Conservation (phyloP, 495 filamentous ascomycete genomes). For the Penicillium coffeae region DNA sequence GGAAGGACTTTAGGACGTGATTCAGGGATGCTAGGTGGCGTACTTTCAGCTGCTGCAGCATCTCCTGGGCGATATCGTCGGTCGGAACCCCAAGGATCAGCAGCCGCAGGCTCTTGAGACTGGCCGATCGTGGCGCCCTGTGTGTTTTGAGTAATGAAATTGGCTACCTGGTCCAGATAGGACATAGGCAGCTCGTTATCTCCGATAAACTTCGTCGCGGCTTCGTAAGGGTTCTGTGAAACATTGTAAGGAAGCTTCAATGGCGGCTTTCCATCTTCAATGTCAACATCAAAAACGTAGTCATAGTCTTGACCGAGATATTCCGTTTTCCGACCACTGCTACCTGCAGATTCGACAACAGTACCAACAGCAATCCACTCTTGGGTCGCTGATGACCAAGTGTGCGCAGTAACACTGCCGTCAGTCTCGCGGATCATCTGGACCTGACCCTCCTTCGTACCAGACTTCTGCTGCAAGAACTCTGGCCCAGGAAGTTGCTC, state of each 20-base stretch:
- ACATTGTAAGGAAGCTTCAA: constrained; percentile 92
- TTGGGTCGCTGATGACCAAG: constrained; percentile 65
- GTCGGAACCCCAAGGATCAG: constrained; percentile 76
- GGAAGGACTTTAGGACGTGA: constrained; percentile 64
- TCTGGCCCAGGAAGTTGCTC: constrained; percentile 83
- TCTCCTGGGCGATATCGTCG: constrained; percentile 75
- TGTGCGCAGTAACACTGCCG: constrained; percentile 74
- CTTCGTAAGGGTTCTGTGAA: constrained; percentile 88
- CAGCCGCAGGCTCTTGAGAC: constrained; percentile 37
- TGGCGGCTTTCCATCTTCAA: constrained; percentile 91
- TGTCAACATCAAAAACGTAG: constrained; percentile 97
- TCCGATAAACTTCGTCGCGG: constrained; percentile 84
- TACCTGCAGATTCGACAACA: constrained; percentile 85
- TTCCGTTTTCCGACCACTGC: constrained; percentile 67
- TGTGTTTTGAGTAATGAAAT: constrained; percentile 89
- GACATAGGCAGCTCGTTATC: constrained; percentile 87
- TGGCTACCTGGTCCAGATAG: constrained; percentile 89
- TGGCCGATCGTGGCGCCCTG: constrained; percentile 77
- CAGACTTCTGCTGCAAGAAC: constrained; percentile 72
- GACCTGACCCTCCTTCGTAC: constrained; percentile 90
- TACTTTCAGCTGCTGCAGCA: constrained; percentile 27
- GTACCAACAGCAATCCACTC: constrained; percentile 87
- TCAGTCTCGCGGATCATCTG: constrained; percentile 81
- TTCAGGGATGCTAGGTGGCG: constrained; percentile 30
- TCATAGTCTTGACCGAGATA: constrained; percentile 90